phyloP scores from a whole-genome alignment of 768 basidiomycete species.

The Boletus sp. region DNA sequence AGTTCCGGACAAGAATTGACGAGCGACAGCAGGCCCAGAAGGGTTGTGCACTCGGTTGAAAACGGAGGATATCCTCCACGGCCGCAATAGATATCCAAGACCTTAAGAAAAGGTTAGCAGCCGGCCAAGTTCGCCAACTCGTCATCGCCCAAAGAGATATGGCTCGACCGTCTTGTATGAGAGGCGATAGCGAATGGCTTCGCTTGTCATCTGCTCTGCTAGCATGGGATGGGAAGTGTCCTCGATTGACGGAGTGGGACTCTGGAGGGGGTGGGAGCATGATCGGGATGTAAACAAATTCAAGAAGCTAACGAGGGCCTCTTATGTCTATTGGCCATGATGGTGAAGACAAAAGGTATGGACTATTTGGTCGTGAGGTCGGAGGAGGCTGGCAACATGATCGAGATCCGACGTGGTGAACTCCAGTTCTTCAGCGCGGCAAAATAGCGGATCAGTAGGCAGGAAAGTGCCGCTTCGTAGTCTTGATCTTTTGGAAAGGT shows the following conservation, averaged over 20 bases:
- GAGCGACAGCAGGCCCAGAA: conserved; percentile 8
- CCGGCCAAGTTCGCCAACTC: conserved; percentile 4
- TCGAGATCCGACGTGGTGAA: conserved; percentile 3
- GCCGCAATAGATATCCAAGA: conserved; percentile 1
- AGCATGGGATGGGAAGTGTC: background rate
- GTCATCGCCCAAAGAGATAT: conserved; percentile 8
- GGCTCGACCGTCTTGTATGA: conserved; percentile 5
- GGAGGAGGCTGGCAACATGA: conserved; percentile 7
- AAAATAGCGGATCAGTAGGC: background rate
- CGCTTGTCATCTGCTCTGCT: background rate
- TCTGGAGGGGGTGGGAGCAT: background rate
- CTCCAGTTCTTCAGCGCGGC: background rate
- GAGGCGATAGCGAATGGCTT: conserved; percentile 1
- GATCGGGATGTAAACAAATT: conserved; percentile 1
- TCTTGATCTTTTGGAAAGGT: background rate
- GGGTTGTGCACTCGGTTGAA: conserved; percentile 5
- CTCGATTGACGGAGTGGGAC: background rate
- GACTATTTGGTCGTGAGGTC: conserved; percentile 4
- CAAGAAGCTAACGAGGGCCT: background rate
- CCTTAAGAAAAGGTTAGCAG: conserved; percentile 5
- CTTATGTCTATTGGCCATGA: background rate
- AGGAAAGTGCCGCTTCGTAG: background rate
- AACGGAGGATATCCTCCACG: conserved; percentile 6
- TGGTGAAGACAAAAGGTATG: conserved; percentile 1
- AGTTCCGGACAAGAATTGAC: background rate